Percentiles rank a stretch among this genome's conserved stretches.
Evolutionary conservation across 495 filamentous ascomycete species (phyloP).

Genomic region (Penicillium antarcticum): DNA sequence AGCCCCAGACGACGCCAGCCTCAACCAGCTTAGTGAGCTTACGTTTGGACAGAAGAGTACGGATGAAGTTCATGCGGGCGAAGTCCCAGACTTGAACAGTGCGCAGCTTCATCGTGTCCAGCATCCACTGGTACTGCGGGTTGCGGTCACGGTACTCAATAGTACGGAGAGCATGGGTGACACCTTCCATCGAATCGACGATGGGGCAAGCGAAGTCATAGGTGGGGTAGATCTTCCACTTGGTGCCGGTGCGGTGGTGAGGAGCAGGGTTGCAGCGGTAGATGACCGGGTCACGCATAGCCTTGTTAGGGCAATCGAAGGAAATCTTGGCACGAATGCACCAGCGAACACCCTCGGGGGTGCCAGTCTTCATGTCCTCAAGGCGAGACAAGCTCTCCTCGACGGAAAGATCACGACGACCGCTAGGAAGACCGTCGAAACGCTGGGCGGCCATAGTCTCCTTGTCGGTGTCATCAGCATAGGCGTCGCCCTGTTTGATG

Average conservation of each 20-base stretch:
- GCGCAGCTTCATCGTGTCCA: constrained; percentile 79
- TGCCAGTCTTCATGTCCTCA: constrained; percentile 84
- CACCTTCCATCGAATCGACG: constrained; percentile 84
- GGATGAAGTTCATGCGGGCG: constrained; percentile 92
- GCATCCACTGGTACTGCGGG: constrained; percentile 95
- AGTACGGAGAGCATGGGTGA: constrained; percentile 91
- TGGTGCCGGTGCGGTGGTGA: constrained; percentile 85
- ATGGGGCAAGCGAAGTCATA: constrained; percentile 95
- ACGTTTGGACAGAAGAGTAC: constrained; percentile 86
- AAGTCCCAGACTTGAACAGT: constrained; percentile 97
- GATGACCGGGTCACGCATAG: constrained; percentile 89
- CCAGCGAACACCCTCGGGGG: constrained; percentile 70
- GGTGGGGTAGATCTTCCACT: constrained; percentile 95
- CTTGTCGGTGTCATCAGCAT: constrained; percentile 86
- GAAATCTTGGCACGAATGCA: constrained; percentile 90
- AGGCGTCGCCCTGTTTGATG: constrained; percentile 82
- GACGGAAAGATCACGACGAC: constrained; percentile 68
- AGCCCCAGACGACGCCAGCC: constrained; percentile 79
- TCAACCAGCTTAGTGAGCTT: constrained; percentile 95
- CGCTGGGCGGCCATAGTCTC: constrained; percentile 81
- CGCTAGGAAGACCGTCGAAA: constrained; percentile 70
- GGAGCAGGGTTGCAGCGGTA: constrained; percentile 77
- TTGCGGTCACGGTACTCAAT: constrained; percentile 98
- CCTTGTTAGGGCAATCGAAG: constrained; percentile 77
- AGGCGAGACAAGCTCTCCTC: constrained; percentile 80